phyloP scores from a whole-genome alignment of 2,329 filamentous ascomycete species.

The Endocalyx cinctus region DNA sequence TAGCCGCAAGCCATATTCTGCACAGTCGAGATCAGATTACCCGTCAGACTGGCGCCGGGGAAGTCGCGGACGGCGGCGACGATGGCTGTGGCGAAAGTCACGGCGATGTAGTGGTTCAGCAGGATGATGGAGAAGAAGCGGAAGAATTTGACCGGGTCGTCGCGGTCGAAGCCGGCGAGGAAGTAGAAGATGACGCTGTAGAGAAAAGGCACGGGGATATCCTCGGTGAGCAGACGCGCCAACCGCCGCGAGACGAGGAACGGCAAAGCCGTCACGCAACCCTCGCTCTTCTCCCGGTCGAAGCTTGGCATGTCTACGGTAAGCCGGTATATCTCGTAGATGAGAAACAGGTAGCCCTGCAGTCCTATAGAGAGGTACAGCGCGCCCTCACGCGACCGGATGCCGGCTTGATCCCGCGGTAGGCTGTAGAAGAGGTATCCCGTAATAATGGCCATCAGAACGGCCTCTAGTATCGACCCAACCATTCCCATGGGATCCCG shows the following conservation, averaged over 20 bases:
- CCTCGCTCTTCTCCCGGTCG: conserved; percentile 70
- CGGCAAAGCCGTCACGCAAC: conserved; percentile 63
- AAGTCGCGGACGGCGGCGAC: conserved; percentile 64
- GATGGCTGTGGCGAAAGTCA: conserved; percentile 66
- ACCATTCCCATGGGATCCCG: conserved; percentile 74
- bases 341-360: conserved; percentile 70
- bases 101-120: conserved; percentile 67
- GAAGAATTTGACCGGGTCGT: conserved; percentile 61
- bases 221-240: conserved; percentile 65
- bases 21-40: conserved; percentile 67
- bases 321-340: conserved; percentile 72
- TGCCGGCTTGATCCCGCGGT: conserved; percentile 62
- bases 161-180: conserved; percentile 67
- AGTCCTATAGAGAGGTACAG: conserved; percentile 67
- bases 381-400: conserved; percentile 68
- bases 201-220: conserved; percentile 66
- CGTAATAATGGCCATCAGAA: conserved; percentile 65
- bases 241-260: conserved; percentile 67
- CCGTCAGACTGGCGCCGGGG: conserved; percentile 65
- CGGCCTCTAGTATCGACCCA: conserved; percentile 64
- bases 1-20: conserved; percentile 73
- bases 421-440: conserved; percentile 70
- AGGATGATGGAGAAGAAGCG: conserved; percentile 66
- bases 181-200: conserved; percentile 73
- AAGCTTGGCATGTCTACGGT: conserved; percentile 72